Conservation (phyloP, 768 basidiomycete genomes). For the Cyclocybe cylindracea region DNA sequence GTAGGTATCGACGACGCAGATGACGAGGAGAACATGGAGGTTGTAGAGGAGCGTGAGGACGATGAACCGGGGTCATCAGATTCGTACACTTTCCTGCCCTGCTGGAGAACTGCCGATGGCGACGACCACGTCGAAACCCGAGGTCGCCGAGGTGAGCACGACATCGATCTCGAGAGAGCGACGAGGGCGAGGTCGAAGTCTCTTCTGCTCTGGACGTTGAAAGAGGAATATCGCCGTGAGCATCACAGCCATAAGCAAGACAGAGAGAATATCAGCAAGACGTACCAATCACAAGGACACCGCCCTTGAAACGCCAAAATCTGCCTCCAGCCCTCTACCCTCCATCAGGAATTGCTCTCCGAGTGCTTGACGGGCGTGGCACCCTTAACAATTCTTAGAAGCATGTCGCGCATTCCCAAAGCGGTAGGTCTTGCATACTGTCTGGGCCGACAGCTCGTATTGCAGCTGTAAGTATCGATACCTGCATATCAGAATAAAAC, state of each 20-base stretch:
- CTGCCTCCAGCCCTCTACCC: slow-evolving; percentile 86
- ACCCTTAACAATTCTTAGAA: no score
- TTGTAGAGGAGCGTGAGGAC: no score
- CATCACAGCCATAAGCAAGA: not conserved
- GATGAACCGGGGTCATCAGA: no score
- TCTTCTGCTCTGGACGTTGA: slow-evolving; percentile 78
- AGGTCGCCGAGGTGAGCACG: slow-evolving; percentile 67
- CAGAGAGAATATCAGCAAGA: slow-evolving; percentile 8
- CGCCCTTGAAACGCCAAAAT: slow-evolving; percentile 79
- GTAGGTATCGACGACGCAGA: slow-evolving; percentile 11
- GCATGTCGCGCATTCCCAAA: no score
- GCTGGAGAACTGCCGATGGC: slow-evolving; percentile 68
- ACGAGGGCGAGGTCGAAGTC: slow-evolving; percentile 83
- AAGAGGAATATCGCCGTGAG: slow-evolving; percentile 50
- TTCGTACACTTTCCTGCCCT: slow-evolving; percentile 70
- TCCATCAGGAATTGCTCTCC: no score
- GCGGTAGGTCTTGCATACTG: no score
- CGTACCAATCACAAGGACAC: slow-evolving; percentile 83
- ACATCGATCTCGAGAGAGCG: slow-evolving; percentile 77
- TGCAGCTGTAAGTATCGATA: no score
- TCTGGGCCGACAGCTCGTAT: no score
- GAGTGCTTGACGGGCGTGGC: no score
- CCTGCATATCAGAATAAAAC: no score
- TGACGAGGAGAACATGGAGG: no score
- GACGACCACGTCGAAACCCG: slow-evolving; percentile 76